A percentile compares a stretch with the other conserved stretches of the same genome.
Evolutionary conservation across 306 rosid species (phyloP).

Genomic region (Inga laurina): DNA sequence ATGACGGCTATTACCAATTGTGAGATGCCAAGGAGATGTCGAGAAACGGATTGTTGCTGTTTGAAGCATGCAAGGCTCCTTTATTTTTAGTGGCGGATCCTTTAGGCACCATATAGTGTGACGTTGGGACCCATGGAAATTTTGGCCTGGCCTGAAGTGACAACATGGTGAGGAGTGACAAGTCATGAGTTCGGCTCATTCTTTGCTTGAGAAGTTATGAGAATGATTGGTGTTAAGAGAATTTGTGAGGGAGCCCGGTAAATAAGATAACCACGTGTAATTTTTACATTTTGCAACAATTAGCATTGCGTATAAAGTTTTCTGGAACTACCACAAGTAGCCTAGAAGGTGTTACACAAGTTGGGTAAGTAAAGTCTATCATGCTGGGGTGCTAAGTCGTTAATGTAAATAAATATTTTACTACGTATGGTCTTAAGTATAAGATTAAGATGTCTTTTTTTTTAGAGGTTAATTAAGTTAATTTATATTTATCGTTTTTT

Average conservation of each 20-base stretch:
- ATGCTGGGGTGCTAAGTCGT: too few species aligned
- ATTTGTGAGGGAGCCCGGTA: not conserved
- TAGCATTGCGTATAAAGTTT: not conserved
- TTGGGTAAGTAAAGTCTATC: not conserved
- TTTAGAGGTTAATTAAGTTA: too few species aligned
- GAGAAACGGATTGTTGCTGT: not conserved
- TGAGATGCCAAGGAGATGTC: constrained; percentile 20
- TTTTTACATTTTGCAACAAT: not conserved
- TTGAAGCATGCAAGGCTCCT: constrained; percentile 4
- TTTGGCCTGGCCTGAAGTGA: not conserved
- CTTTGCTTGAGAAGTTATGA: not conserved
- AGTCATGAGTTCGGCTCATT: not conserved
- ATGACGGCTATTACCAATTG: not conserved
- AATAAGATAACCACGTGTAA: not conserved
- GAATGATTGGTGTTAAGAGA: too few species aligned
- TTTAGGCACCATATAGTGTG: not conserved
- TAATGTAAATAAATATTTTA: too few species aligned
- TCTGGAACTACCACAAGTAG: not conserved
- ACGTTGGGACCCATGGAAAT: not conserved
- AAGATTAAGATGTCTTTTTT: too few species aligned
- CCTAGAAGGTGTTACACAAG: not conserved
- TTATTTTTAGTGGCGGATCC: constrained; percentile 7
- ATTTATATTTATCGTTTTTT: too few species aligned
- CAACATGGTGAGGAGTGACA: not conserved
- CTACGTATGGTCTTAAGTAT: too few species aligned